Conservation (phyloP, 2,329 filamentous ascomycete genomes). For the Stagonosporopsis chrysanthemi region DNA sequence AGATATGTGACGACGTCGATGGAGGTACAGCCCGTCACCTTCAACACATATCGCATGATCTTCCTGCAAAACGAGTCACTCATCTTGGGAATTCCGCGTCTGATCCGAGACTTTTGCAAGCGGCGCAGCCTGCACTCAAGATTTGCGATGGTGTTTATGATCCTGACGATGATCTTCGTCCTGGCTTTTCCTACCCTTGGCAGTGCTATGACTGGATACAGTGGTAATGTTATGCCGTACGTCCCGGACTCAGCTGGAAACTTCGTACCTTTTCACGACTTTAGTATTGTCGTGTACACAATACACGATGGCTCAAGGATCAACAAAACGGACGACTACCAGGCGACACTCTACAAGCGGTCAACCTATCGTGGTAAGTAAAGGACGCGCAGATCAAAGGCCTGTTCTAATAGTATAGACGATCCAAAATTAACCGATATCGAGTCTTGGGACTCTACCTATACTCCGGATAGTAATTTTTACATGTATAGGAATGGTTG, state of each 20-base stretch:
- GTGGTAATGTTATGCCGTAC: conserved; percentile 11
- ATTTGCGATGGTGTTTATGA: conserved; percentile 26
- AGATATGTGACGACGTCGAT: conserved; percentile 29
- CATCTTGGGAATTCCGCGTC: conserved; percentile 5
- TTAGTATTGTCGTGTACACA: conserved; percentile 11
- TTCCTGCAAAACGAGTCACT: conserved; percentile 23
- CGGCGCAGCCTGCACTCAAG: conserved; percentile 14
- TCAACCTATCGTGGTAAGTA: neutral
- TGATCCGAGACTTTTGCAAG: conserved; percentile 12
- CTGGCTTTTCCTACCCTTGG: conserved; percentile 23
- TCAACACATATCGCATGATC: conserved; percentile 19
- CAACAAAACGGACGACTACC: conserved; percentile 10
- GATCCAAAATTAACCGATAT: neutral
- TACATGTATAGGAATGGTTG: neutral
- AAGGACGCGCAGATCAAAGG: neutral
- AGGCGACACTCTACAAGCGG: neutral
- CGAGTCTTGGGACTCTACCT: neutral
- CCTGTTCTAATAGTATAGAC: neutral
- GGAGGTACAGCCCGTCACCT: conserved; percentile 27
- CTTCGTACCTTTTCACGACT: conserved; percentile 11
- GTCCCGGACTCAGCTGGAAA: conserved; percentile 15
- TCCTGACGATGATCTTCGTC: conserved; percentile 22
- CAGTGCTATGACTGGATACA: conserved; percentile 31
- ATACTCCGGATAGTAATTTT: neutral
- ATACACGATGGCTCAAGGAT: conserved; percentile 23